Base-by-base conservation (phyloP, 2,329 filamentous ascomycete species). In the Diaporthe destruens region DNA sequence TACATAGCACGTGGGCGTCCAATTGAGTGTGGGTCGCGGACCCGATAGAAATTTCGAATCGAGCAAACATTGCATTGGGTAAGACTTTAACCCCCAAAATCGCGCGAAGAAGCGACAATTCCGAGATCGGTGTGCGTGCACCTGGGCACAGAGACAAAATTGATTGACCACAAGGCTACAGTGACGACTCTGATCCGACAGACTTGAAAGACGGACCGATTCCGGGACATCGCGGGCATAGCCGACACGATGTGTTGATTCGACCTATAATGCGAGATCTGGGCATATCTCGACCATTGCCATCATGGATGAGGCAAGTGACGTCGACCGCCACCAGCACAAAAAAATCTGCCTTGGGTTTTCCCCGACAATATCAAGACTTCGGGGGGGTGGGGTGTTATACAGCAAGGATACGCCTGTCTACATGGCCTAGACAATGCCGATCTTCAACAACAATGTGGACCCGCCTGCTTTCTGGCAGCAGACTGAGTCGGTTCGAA, bases 1-100 rank as follows among this genome's bases (percentile, higher is more conserved):
- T n/a, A n/a, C n/a, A n/a, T 20, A 51, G 59, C 59, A 65, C 59
- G 59, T 65, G 59, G 59, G 42, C 16, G 25, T 49, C 59, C 42
- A 47, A n/a, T 16, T 32, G 25, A 63, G 12, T 25, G 57, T 63
- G 59, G 59, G 44, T 51, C 42, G 44, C 44, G 59, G 20, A 36
- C 20, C 44, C 59, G 20, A 34, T 32, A 34, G 39, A 65, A 65
- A 65, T 47, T 49, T 65, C 59, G 59, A 65, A 18, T 20, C 25
- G 14, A 18, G 7, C 20, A n/a, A 49, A 36, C 8, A 6, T 29
- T 18, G n/a, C 6, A 51, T 14, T 51, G 29, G 44, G 44, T 65
- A 65, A 65, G 44, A 1, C 9, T 65, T 51, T 65, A 51, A 34
- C 32, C 61, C 44, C 44, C 20, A 29, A 51, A 36, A 51, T 51